Base-by-base conservation (phyloP, 2,329 filamentous ascomycete species). In the Arthrobotrys musiformis region DNA sequence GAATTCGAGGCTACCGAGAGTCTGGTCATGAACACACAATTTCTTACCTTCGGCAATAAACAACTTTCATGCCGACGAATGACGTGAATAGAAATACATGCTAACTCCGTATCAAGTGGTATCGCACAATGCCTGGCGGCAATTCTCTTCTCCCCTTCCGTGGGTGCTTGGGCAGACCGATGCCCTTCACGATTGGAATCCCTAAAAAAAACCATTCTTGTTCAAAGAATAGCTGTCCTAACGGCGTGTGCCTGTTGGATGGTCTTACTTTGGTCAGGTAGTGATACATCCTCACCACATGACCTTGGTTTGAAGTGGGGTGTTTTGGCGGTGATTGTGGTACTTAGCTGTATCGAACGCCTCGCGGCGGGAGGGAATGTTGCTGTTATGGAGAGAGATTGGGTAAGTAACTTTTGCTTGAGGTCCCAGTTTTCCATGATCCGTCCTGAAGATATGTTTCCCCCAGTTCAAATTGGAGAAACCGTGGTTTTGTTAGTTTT, bases 351-450 rank as follows among this genome's bases (percentile, higher is more conserved):
- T 56, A 54, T 85, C 42, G 85, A 86, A 79, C 83, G 83, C 30
- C 81, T 86, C 1, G 84, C 83, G 77, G 83, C 83, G 1, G 83
- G 82, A 5, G 84, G 83, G 0, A 86, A 86, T 76, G 82, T 85
- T 67, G 82, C 86, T 3, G 85, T 85, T 0, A 86, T 86, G 83
- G 85, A 86, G 80, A 81, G 85, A 17, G 85, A 86, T 79, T 86
- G 85, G 85, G 82, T 86, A 70, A 60, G 63, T 52, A 40, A 17
- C 17, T 33, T 13, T 17, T 46, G 1, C 19, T 40, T 26, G n/a
- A 40, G 26, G 28, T 40, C 8, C 30, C n/a, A n/a, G n/a, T n/a
- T n/a, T n/a, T 22, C 24, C 9, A 2, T 24, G 13, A 13, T 30
- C 26, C 7, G n/a, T 26, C 54, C 22, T 56, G n/a, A 35, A 1